These are phyloP conservation scores for Hansfordia pulvinata DNA, from an alignment of 2,329 filamentous ascomycete genomes.

Conservation along the genomic window DNA sequence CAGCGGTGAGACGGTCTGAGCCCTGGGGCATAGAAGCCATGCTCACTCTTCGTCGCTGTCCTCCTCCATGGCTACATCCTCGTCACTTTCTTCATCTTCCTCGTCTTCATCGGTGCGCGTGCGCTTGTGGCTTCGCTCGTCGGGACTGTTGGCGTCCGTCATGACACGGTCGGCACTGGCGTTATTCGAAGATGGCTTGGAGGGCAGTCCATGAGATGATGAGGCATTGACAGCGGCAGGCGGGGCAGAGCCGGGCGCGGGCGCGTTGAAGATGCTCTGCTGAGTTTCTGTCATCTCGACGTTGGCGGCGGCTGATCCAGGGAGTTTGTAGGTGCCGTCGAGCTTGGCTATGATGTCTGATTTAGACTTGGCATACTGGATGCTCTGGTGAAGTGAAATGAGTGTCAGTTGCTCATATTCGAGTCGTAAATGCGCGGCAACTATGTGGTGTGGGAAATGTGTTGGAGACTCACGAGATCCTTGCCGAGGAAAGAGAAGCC, in stretches of 20 bases:
- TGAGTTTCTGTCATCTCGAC: constrained; percentile 61
- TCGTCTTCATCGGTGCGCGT: constrained; percentile 55
- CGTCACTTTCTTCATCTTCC: constrained; percentile 44
- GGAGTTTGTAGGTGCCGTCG: constrained; percentile 75
- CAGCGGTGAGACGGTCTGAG: no score
- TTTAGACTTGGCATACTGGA: constrained; percentile 81
- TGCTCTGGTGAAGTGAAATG: constrained; percentile 46
- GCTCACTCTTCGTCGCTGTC: constrained; percentile 56
- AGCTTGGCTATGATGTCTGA: constrained; percentile 83
- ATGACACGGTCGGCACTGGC: constrained; percentile 27
- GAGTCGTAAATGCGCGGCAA: no score
- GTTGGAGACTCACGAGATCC: constrained; percentile 56
- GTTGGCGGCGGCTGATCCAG: constrained; percentile 36
- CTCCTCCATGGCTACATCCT: constrained; percentile 54
- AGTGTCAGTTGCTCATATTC: not conserved
- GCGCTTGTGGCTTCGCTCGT: constrained; percentile 54
- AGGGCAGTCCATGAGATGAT: constrained; percentile 22
- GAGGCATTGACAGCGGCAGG: constrained; percentile 24
- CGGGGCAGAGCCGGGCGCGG: constrained; percentile 36
- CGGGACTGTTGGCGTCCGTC: constrained; percentile 38
- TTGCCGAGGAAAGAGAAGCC: constrained; percentile 76
- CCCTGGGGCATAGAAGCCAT: no score
- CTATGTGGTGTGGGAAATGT: not conserved
- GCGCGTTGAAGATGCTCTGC: constrained; percentile 67
- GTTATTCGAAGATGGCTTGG: constrained; percentile 30